Evolutionary conservation across 83 land plant species (phyloP).

Genomic region (Thuja plicata): DNA sequence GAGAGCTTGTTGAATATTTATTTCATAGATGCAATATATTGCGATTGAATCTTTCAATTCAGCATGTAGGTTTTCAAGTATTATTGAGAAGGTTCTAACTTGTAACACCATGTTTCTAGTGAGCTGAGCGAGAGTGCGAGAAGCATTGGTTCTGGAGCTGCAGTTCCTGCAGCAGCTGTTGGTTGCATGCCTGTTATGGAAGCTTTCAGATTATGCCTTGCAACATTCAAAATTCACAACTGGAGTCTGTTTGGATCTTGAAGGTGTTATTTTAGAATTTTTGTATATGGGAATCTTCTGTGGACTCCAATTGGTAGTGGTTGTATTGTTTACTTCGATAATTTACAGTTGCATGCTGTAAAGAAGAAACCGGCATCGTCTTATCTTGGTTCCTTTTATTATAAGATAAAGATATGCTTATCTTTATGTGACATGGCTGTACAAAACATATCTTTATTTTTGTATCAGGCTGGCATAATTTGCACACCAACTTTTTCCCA

Average conservation of each 20-base stretch:
- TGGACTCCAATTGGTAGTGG: neutral
- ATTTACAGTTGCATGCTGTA: neutral
- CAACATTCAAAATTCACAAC: slow-evolving; percentile 74
- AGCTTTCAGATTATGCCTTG: slow-evolving; percentile 63
- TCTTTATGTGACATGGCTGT: neutral
- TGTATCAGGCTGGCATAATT: neutral
- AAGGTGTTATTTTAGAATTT: neutral
- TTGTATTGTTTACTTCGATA: neutral
- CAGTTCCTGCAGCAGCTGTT: slow-evolving; percentile 63
- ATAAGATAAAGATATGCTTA: neutral
- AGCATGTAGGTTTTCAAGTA: neutral
- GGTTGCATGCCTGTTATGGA: slow-evolving; percentile 69
- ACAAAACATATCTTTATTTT: neutral
- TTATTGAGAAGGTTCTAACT: neutral
- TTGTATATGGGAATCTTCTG: neutral
- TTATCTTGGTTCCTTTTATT: neutral
- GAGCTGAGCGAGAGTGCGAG: slow-evolving; percentile 84
- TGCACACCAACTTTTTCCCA: neutral
- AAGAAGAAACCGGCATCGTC: neutral
- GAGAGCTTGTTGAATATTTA: neutral
- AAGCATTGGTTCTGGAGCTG: slow-evolving; percentile 71
- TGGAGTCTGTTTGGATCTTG: slow-evolving; percentile 79
- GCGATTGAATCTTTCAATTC: neutral
- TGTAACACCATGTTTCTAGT: slow-evolving; percentile 39
- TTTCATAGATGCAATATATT: neutral